A percentile compares a stretch with the other conserved stretches of the same genome.
These are phyloP conservation scores for Syzygium syzygioides DNA, from an alignment of 441 rosid species.

Conservation along the genomic window DNA sequence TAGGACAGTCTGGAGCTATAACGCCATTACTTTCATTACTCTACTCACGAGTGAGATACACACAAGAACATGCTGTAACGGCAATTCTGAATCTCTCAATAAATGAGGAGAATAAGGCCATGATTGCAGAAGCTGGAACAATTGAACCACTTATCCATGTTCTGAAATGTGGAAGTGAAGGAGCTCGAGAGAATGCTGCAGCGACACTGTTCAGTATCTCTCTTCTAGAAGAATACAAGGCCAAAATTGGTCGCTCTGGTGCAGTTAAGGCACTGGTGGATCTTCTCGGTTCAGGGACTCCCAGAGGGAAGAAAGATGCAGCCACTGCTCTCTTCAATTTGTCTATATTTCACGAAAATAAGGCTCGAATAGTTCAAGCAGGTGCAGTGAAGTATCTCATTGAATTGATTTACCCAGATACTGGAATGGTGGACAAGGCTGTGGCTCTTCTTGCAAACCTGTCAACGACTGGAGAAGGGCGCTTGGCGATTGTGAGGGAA, in stretches of 20 bases:
- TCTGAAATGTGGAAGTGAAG: constrained; percentile 64
- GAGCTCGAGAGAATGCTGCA: constrained; percentile 88
- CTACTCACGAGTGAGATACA: constrained; percentile 52
- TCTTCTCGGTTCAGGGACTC: constrained; percentile 75
- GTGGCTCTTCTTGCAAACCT: constrained; percentile 86
- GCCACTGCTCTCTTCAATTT: constrained; percentile 89
- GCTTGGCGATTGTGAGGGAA: constrained; percentile 54
- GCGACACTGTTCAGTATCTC: constrained; percentile 81
- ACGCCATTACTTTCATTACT: constrained; percentile 58
- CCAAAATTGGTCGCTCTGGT: constrained; percentile 71
- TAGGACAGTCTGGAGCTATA: constrained; percentile 66
- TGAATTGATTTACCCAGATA: constrained; percentile 56
- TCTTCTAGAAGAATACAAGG: constrained; percentile 66
- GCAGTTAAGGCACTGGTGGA: constrained; percentile 73
- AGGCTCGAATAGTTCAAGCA: constrained; percentile 87
- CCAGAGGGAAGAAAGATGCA: constrained; percentile 90
- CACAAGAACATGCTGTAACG: constrained; percentile 90
- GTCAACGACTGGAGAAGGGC: constrained; percentile 74
- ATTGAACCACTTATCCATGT: constrained; percentile 80
- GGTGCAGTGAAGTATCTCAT: constrained; percentile 82
- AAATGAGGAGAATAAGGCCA: constrained; percentile 62
- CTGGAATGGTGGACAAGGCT: constrained; percentile 89
- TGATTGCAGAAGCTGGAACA: constrained; percentile 68
- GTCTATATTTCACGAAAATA: constrained; percentile 84
- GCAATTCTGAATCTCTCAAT: constrained; percentile 84